These are phyloP conservation scores for Cyclostephanos invisitatus DNA, from an alignment of 108 stramenopile species.

Conservation along the genomic window DNA sequence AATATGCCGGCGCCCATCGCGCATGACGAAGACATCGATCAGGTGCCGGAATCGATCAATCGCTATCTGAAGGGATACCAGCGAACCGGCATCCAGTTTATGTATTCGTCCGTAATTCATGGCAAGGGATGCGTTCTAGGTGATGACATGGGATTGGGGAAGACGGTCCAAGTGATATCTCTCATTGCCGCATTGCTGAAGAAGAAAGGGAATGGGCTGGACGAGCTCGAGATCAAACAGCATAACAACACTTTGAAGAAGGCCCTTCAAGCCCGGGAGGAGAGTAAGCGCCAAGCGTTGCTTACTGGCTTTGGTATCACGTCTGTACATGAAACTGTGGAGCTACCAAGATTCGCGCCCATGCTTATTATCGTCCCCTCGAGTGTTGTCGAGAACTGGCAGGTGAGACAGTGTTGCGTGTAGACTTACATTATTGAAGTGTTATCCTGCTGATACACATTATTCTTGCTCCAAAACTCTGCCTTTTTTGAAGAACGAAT, in stretches of 20 bases:
- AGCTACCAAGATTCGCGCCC: conserved; percentile 49
- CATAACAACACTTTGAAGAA: conserved; percentile 37
- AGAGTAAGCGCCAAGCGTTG: conserved; percentile 36
- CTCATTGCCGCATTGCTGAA: conserved; percentile 73
- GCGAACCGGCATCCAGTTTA: conserved; percentile 72
- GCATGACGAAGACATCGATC: conserved; percentile 29
- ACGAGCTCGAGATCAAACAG: conserved; percentile 40
- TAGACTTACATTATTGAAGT: background rate
- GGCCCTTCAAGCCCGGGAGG: conserved; percentile 21
- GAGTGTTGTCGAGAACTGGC: conserved; percentile 71
- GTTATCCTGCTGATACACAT: background rate
- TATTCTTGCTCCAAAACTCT: background rate
- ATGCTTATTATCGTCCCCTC: conserved; percentile 81
- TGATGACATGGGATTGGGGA: conserved; percentile 74
- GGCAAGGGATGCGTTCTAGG: conserved; percentile 69
- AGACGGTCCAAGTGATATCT: conserved; percentile 77
- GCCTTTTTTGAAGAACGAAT: conserved; percentile 51
- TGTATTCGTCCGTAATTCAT: conserved; percentile 62
- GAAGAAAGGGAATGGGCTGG: conserved; percentile 70
- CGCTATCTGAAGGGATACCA: conserved; percentile 81
- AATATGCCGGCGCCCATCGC: conserved; percentile 10
- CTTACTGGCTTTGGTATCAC: conserved; percentile 21
- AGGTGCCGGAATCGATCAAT: conserved; percentile 81
- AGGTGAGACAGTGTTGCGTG: conserved; percentile 25
- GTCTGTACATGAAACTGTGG: conserved; percentile 14